Conservation (phyloP, 2,329 filamentous ascomycete species). For the Hypoxylon sp. region DNA sequence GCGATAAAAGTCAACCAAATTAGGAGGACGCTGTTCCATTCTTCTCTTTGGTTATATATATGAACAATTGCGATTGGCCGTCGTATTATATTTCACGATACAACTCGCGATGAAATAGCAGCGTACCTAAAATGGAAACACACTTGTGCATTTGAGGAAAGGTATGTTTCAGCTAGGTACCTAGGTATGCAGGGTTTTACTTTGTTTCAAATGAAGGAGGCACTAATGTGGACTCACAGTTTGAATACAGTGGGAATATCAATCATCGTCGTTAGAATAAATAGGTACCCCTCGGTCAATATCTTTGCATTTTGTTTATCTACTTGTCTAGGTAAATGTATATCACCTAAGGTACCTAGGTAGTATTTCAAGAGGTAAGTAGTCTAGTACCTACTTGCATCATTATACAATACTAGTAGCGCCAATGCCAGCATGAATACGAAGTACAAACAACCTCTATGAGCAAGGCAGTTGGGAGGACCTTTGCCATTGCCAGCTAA, state of each 20-base stretch:
- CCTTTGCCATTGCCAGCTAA: background rate
- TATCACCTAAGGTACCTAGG: too few species aligned
- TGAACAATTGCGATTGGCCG: background rate
- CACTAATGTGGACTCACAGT: background rate
- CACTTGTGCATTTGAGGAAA: constrained; percentile 17
- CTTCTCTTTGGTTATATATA: background rate
- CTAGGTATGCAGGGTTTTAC: constrained; percentile 20
- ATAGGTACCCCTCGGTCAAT: too few species aligned
- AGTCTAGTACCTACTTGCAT: too few species aligned
- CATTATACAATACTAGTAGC: too few species aligned
- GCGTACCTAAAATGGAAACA: background rate
- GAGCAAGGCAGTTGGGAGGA: too few species aligned
- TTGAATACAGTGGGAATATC: constrained; percentile 13
- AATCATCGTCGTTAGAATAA: too few species aligned
- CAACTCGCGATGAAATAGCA: background rate
- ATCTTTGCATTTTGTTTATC: too few species aligned
- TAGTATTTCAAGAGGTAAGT: too few species aligned
- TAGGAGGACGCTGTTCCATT: background rate
- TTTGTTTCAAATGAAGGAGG: constrained; percentile 18
- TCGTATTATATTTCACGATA: background rate
- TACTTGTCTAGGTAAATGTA: too few species aligned
- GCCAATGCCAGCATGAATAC: too few species aligned
- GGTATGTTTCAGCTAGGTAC: constrained; percentile 32
- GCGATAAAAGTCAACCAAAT: background rate
- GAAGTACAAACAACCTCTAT: too few species aligned